Conservation (phyloP, 2,329 filamentous ascomycete genomes). For the Graphiopsis chlorocephala region DNA sequence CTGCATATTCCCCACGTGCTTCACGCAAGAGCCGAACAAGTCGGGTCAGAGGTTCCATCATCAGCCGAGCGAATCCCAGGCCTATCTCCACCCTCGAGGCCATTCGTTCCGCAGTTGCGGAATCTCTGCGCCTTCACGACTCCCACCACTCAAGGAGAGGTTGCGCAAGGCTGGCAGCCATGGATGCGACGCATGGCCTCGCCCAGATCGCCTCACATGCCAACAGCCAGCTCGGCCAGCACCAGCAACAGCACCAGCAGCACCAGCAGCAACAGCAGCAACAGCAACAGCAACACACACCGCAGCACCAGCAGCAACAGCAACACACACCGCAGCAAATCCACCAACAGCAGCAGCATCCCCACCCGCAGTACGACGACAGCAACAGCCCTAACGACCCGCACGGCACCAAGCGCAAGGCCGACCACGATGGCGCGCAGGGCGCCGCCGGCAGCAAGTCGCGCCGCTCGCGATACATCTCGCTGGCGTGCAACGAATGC, state of each 20-base stretch:
- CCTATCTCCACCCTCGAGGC: neutral
- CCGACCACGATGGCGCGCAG: conserved; percentile 38
- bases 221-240: conserved; percentile 15
- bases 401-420: conserved; percentile 41
- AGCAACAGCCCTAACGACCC: conserved; percentile 10
- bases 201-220: conserved; percentile 20
- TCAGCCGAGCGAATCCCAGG: neutral
- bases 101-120: conserved; percentile 2
- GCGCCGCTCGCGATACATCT: conserved; percentile 66
- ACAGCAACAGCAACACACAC: neutral
- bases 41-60: too few species aligned
- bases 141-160: neutral
- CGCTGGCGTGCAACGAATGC: conserved; percentile 65
- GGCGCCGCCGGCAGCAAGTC: conserved; percentile 38
- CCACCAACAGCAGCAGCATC: conserved; percentile 6
- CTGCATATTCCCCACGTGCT: neutral
- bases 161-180: conserved; percentile 2
- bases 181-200: conserved; percentile 21
- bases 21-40: neutral
- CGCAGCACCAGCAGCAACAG: neutral
- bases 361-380: conserved; percentile 12
- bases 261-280: neutral
- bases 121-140: conserved; percentile 1
- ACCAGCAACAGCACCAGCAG: conserved; percentile 4
- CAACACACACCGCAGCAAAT: too few species aligned